Conservation (phyloP, 768 basidiomycete species). For the Termitomyces sp. region DNA sequence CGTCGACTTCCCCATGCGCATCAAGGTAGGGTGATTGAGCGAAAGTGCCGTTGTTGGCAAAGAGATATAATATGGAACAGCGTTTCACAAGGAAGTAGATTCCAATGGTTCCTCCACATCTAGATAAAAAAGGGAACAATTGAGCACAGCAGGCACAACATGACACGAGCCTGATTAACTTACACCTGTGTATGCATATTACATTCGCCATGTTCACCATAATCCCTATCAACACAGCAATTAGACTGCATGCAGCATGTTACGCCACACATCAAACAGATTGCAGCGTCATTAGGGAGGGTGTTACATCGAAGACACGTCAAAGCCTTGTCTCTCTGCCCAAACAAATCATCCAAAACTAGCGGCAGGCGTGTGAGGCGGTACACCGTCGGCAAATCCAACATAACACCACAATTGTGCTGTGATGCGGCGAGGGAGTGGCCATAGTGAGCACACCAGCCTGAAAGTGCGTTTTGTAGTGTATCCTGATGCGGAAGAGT, state of each 20-base stretch:
- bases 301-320: conserved; percentile 75
- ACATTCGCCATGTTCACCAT: conserved; percentile 79
- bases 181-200: conserved; percentile 95
- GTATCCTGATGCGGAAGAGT: conserved; percentile 82
- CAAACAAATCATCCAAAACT: conserved; percentile 80
- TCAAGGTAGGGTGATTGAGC: conserved; percentile 89
- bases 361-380: conserved; percentile 78
- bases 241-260: conserved; percentile 89
- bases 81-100: conserved; percentile 91
- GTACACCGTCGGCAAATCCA: conserved; percentile 85
- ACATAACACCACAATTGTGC: conserved; percentile 69
- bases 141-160: neutral
- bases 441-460: conserved; percentile 90
- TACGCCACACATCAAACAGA: conserved; percentile 88
- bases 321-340: conserved; percentile 67
- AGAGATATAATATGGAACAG: conserved; percentile 86
- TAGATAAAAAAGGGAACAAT: conserved; percentile 24
- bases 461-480: conserved; percentile 81
- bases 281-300: conserved; percentile 79
- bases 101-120: conserved; percentile 88
- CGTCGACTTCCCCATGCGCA: conserved; percentile 89
- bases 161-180: conserved; percentile 28
- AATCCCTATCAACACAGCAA: conserved; percentile 76
- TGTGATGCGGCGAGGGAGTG: conserved; percentile 77
- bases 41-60: conserved; percentile 87